Evolutionary conservation across 345 rosid genomes (phyloP), one percentile per base, ranked within the genome.

Genomic region (Ceriops decandra): DNA sequence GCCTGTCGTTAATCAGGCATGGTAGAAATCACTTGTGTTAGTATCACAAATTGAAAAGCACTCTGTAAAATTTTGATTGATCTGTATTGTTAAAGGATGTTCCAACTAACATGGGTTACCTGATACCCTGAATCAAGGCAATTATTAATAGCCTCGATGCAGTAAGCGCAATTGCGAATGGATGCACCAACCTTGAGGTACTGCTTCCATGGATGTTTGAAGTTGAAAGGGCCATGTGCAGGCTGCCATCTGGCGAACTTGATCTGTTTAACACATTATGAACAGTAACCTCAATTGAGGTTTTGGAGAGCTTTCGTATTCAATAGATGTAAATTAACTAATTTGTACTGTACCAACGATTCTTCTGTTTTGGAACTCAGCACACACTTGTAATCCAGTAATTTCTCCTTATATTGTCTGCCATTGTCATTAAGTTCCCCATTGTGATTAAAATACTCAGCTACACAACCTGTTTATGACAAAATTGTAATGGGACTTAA

Each of bases 241-340:
- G 89, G 89, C 56, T 85, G 86, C 85, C 84, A 83, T 76, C 81
- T 76, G 0, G 85, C 82, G 35, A 83, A 81, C 65, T 68, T 83
- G 21, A 82, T 80, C 86, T 83, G 62, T 52, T 20, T 1, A 36
- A 26, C n/a, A 38, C 33, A 17, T 8, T 64, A n/a, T 31, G 33
- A 36, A 26, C 16, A 54, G 26, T 36, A n/a, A 53, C 1, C n/a
- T 60, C 22, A 52, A 35, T 0, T 28, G 33, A 62, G 46, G 51
- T 31, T 60, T 4, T 15, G 22, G 30, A 35, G 7, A 47, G 21
- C 11, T 10, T 19, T 15, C 9, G 22, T 19, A 15, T 33, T 20
- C 5, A 1, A 52, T 52, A 2, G 9, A 68, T 10, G 26, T 30
- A 2, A 9, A 46, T 26, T 60, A 28, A 15, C 1, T 57, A 19